Base-by-base conservation (phyloP, 495 filamentous ascomycete genomes). In the Xylaria acuta region DNA sequence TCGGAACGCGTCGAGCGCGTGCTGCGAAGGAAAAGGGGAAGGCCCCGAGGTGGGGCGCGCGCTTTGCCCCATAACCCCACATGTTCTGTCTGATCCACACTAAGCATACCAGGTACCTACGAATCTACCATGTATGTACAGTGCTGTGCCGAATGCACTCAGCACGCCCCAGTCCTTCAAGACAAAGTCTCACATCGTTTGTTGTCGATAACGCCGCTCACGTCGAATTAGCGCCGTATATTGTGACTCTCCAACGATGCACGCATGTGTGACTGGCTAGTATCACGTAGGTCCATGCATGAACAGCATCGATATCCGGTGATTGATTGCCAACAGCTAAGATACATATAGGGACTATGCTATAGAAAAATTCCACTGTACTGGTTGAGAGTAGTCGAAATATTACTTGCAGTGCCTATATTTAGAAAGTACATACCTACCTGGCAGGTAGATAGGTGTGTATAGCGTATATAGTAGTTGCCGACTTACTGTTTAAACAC, bases 1-100 rank as follows among this genome's bases (percentile, higher is more conserved):
- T 32, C 22, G 38, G 60, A 63, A 43, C 60, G 60, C 60, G 60
- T 43, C 60, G 60, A 62, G 60, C 38, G 60, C 60, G 60, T 63
- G 59, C 32, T 41, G 32, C 20, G 38, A 63, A 27, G 60, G 36
- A 20, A 51, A 22, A 51, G 47, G 47, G 47, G 47, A 30, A 63
- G 30, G 38, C 22, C 60, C 60, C 20, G 7, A 43, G 22, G 60
- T 40, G 34, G 60, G 60, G 60, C 3, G 5, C 38, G 18, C 36
- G 12, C 7, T 27, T 63, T 6, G 22, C n/a, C 11, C 60, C 60
- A 63, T 18, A 40, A 25, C 60, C 38, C 60, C 60, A 63, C 60
- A 63, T 40, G 38, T 62, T 62, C 60, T 40, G 7, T 43, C 58
- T 62, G 5, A 12, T 62, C 18, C n/a, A 41, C 20, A 22, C 32